Evolutionary conservation across 2,329 filamentous ascomycete genomes (phyloP).

Genomic region (Botrytis paeoniae): DNA sequence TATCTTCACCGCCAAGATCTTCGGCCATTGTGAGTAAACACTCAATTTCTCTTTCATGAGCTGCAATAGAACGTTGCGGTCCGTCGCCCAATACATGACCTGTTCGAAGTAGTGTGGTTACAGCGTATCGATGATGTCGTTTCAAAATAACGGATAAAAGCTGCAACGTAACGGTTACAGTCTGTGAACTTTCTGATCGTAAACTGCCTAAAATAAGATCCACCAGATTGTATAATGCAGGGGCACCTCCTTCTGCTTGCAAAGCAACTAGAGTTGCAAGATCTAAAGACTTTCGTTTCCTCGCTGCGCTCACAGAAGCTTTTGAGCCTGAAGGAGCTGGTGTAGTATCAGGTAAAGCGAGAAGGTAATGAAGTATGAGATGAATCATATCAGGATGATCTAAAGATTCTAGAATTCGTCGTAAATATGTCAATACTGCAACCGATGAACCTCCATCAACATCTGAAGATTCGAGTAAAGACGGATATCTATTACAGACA

Average conservation of each 20-base stretch:
- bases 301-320: slow-evolving; percentile 63
- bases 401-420: slow-evolving; percentile 83
- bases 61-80: slow-evolving; percentile 65
- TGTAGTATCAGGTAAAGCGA: slow-evolving; percentile 68
- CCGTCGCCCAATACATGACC: slow-evolving; percentile 54
- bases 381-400: slow-evolving; percentile 94
- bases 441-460: slow-evolving; percentile 95
- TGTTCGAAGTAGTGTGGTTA: slow-evolving; percentile 71
- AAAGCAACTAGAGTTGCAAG: slow-evolving; percentile 75
- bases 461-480: slow-evolving; percentile 92
- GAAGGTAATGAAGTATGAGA: slow-evolving; percentile 85
- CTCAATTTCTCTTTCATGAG: slow-evolving; percentile 72
- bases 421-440: slow-evolving; percentile 89
- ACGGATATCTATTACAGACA: slow-evolving; percentile 72
- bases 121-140: slow-evolving; percentile 83
- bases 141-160: slow-evolving; percentile 82
- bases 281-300: slow-evolving; percentile 85
- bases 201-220: slow-evolving; percentile 87
- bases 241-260: slow-evolving; percentile 71
- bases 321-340: slow-evolving; percentile 36
- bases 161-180: slow-evolving; percentile 83
- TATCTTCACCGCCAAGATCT: slow-evolving; percentile 64
- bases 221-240: slow-evolving; percentile 86
- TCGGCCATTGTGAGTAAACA: slow-evolving; percentile 66
- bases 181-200: slow-evolving; percentile 80